These are phyloP conservation scores for Penicillium flavigenum DNA, from an alignment of 495 filamentous ascomycete species.

Conservation along the genomic window DNA sequence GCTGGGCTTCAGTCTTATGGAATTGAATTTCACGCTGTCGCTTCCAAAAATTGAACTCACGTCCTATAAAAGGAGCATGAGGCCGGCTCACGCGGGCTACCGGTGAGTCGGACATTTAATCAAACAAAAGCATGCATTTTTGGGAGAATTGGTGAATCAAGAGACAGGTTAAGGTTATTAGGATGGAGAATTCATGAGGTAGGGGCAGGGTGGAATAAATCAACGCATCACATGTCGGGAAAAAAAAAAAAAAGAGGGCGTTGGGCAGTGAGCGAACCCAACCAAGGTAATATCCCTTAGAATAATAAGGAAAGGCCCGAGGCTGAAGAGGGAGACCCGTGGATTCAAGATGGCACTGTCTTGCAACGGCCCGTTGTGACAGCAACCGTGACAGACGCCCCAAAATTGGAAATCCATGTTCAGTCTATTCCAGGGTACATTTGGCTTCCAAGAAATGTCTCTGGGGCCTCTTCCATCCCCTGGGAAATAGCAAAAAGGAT, in stretches of 20 bases:
- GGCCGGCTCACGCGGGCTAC: slow-evolving; percentile 17
- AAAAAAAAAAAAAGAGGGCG: slow-evolving; percentile 1
- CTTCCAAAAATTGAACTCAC: slow-evolving; percentile 10
- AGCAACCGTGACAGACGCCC: slow-evolving; percentile 1
- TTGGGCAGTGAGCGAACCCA: slow-evolving; percentile 9
- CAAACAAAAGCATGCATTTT: slow-evolving; percentile 16
- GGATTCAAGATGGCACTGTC: not conserved
- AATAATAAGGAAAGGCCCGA: not conserved
- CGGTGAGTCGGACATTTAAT: slow-evolving; percentile 6
- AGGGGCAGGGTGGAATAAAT: not conserved
- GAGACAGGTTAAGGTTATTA: not conserved
- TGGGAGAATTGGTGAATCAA: slow-evolving; percentile 1
- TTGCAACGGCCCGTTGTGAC: slow-evolving; percentile 4
- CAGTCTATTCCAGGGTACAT: slow-evolving; percentile 1
- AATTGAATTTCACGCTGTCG: slow-evolving; percentile 12
- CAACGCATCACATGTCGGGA: slow-evolving; percentile 13
- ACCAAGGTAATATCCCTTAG: not conserved
- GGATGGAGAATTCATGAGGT: not conserved
- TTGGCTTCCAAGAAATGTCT: slow-evolving; percentile 11
- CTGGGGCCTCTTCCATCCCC: slow-evolving; percentile 8
- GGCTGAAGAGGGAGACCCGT: slow-evolving; percentile 1
- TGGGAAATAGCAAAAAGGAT: slow-evolving; percentile 3
- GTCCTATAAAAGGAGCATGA: slow-evolving; percentile 8
- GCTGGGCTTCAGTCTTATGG: slow-evolving; percentile 33
- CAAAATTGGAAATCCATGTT: slow-evolving; percentile 4